These are phyloP conservation scores for Xylaria polymorpha DNA, from an alignment of 2,329 filamentous ascomycete species.

Conservation along the genomic window DNA sequence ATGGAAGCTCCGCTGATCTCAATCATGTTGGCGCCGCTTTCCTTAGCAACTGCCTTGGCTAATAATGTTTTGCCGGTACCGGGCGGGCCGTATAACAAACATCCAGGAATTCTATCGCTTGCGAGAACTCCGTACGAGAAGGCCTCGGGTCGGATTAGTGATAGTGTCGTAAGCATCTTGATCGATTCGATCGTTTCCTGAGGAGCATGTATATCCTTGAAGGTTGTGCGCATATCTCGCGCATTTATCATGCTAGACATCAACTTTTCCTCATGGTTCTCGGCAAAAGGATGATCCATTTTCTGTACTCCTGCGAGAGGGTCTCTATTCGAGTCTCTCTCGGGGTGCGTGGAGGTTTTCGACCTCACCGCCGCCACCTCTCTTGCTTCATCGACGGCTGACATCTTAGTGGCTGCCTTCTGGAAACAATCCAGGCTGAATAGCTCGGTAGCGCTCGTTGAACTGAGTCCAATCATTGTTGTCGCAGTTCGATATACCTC, in stretches of 20 bases:
- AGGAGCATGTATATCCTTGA: slow-evolving; percentile 86
- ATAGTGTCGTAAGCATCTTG: slow-evolving; percentile 88
- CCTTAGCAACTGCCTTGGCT: slow-evolving; percentile 75
- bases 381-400: slow-evolving; percentile 43
- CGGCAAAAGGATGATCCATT: slow-evolving; percentile 61
- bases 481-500: slow-evolving; percentile 49
- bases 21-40: slow-evolving; percentile 77
- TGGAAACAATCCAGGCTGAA: slow-evolving; percentile 39
- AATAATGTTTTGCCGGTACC: slow-evolving; percentile 80
- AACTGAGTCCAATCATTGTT: slow-evolving; percentile 44
- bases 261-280: slow-evolving; percentile 84
- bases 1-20: slow-evolving; percentile 92
- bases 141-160: slow-evolving; percentile 88
- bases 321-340: slow-evolving; percentile 40
- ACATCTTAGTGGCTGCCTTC: slow-evolving; percentile 35
- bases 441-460: slow-evolving; percentile 30
- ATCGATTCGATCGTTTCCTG: slow-evolving; percentile 86
- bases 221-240: slow-evolving; percentile 85
- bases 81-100: slow-evolving; percentile 88
- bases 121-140: slow-evolving; percentile 95
- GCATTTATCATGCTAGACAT: slow-evolving; percentile 85
- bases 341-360: not conserved
- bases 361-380: slow-evolving; percentile 27
- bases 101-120: slow-evolving; percentile 88
- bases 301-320: slow-evolving; percentile 43